phyloP scores from a whole-genome alignment of 108 stramenopile species.

The Mayamaea pseudoterrestris region DNA sequence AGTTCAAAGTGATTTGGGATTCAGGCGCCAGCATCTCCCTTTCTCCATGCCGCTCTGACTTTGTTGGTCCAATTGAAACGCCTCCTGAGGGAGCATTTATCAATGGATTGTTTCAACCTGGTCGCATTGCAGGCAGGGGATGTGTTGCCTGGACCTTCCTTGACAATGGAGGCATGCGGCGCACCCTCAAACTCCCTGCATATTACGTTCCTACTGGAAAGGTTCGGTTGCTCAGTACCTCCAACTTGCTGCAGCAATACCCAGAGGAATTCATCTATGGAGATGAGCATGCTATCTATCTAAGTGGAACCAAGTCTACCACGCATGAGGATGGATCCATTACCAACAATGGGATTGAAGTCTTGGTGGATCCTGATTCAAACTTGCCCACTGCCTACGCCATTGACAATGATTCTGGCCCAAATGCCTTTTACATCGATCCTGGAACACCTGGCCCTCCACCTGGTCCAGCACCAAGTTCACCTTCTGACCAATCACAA shows the following conservation, averaged over 20 bases:
- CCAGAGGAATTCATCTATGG: constrained; percentile 4
- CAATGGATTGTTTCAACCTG: background rate
- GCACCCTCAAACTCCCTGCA: constrained; percentile 9
- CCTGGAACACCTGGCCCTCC: no score
- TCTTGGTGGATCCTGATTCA: no score
- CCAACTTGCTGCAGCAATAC: constrained; percentile 5
- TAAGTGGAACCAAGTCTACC: background rate
- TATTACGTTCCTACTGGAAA: background rate
- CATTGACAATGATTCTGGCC: no score
- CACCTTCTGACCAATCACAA: no score
- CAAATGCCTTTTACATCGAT: no score
- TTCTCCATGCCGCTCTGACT: constrained; percentile 4
- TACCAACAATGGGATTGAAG: no score
- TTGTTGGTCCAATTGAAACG: constrained; percentile 8
- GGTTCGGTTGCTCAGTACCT: constrained; percentile 8
- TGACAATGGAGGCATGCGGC: background rate
- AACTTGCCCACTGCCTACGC: no score
- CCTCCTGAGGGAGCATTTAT: background rate
- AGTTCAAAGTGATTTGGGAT: constrained; percentile 18
- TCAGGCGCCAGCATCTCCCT: constrained; percentile 19
- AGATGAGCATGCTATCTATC: background rate
- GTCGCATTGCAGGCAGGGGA: constrained; percentile 1
- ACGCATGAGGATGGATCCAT: no score
- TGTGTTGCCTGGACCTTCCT: constrained; percentile 4
- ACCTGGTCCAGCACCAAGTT: no score